Conservation (phyloP, 1,284 basidiomycete genomes). For the Mycena citricolor region DNA sequence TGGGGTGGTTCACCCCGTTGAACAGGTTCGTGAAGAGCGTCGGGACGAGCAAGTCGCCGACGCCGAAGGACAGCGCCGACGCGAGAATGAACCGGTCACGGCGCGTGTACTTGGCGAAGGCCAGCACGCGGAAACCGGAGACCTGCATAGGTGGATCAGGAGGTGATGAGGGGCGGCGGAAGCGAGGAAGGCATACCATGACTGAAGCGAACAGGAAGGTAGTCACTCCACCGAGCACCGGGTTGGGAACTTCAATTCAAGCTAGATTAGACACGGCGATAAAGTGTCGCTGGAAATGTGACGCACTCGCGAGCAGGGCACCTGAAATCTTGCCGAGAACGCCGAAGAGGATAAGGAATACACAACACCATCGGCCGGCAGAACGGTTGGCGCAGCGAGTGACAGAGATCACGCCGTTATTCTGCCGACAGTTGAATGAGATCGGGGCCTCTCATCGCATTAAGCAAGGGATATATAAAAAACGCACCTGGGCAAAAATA, state of each 20-base stretch:
- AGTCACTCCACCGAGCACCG: conserved; percentile 81
- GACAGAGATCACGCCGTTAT: conserved; percentile 78
- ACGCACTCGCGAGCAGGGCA: conserved; percentile 75
- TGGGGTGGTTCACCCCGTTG: conserved; percentile 56
- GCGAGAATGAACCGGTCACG: conserved; percentile 77
- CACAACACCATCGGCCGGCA: conserved; percentile 72
- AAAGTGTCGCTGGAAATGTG: no score
- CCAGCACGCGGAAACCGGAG: conserved; percentile 73
- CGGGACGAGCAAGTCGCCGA: conserved; percentile 66
- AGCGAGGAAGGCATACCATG: no score
- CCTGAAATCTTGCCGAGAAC: conserved; percentile 78
- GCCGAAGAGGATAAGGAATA: conserved; percentile 70
- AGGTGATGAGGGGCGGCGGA: no score
- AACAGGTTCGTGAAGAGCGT: conserved; percentile 67
- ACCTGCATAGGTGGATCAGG: no score
- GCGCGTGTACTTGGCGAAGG: conserved; percentile 63
- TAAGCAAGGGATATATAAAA: conserved; percentile 6
- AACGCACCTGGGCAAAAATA: conserved; percentile 73
- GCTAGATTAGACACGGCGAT: no score
- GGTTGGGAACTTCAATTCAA: no score
- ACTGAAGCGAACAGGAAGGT: conserved; percentile 74
- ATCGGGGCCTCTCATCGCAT: no score
- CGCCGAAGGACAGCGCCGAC: conserved; percentile 68
- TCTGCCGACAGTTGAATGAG: conserved; percentile 32
- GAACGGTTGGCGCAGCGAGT: conserved; percentile 74